These are phyloP conservation scores for Phlyctochytrium planicorne DNA, from an alignment of 192 early-diverging fungal genomes.

Conservation along the genomic window DNA sequence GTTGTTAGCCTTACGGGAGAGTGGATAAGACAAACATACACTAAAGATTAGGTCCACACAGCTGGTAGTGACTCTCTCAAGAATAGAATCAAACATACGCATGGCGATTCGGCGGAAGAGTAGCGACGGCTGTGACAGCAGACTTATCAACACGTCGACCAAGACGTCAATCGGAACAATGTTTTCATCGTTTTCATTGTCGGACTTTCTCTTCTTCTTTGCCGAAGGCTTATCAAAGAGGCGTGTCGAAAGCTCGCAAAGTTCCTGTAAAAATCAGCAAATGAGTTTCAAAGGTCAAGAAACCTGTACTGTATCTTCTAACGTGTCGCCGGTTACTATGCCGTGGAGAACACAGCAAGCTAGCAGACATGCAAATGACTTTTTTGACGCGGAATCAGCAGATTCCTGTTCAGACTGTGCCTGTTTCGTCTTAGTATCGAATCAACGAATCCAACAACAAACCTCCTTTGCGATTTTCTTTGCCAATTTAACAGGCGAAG, in stretches of 20 bases:
- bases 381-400: not conserved
- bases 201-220: constrained; percentile 29
- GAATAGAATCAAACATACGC: constrained; percentile 84
- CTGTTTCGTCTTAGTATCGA: no score
- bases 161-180: constrained; percentile 88
- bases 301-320: not conserved
- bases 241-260: not conserved
- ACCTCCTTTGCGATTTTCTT: no score
- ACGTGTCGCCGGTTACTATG: not conserved
- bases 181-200: constrained; percentile 59
- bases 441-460: no score
- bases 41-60: constrained; percentile 74
- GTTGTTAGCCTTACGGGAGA: not conserved
- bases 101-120: constrained; percentile 73
- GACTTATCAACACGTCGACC: constrained; percentile 85
- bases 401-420: not conserved
- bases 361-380: not conserved
- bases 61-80: constrained; percentile 68
- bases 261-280: not conserved
- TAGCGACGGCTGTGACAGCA: constrained; percentile 81
- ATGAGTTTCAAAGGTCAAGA: not conserved
- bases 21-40: constrained; percentile 39
- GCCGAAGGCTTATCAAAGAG: not conserved
- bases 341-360: not conserved
- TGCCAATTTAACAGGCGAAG: no score